Percentiles rank a stretch among this genome's conserved stretches.
Conservation (phyloP, 2,329 filamentous ascomycete species). For the Xylogone sp. region DNA sequence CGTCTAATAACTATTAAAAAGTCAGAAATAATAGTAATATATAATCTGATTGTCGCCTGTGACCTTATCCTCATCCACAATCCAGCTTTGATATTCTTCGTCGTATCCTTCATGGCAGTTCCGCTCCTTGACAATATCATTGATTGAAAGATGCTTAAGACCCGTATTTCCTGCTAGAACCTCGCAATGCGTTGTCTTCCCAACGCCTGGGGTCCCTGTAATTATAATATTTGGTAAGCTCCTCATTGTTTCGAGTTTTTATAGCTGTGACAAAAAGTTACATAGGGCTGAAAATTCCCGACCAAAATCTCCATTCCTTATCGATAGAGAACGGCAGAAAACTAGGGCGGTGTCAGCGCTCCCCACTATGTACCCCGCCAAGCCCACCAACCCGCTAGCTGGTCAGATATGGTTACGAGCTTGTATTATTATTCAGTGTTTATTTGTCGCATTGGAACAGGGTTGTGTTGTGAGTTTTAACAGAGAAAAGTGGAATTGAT, state of each 20-base stretch:
- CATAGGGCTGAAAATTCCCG: not conserved
- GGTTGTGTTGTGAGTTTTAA: not conserved
- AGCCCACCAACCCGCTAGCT: too few relatives aligned
- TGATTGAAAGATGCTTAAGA: conserved; percentile 80
- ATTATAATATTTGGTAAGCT: conserved; percentile 82
- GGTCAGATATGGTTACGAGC: too few relatives aligned
- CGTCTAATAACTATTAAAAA: conserved; percentile 67
- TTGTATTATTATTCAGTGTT: too few relatives aligned
- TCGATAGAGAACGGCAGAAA: conserved; percentile 6
- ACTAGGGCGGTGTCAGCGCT: not conserved
- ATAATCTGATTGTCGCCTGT: conserved; percentile 12
- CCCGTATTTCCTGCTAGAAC: conserved; percentile 71
- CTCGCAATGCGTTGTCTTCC: conserved; percentile 92
- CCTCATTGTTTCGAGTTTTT: conserved; percentile 33
- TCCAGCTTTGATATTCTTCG: conserved; percentile 80
- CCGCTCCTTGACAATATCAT: conserved; percentile 85
- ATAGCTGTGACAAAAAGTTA: not conserved
- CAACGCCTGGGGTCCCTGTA: conserved; percentile 91
- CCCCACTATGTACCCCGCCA: too few relatives aligned
- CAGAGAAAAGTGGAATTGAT: not conserved
- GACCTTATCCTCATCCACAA: conserved; percentile 96
- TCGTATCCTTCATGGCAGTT: conserved; percentile 86
- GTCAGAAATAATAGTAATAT: conserved; percentile 1
- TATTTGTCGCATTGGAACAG: too few relatives aligned
- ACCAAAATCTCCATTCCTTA: not conserved